Conservation (phyloP, 257 asterid genomes). For the Solanum medicagineum region DNA sequence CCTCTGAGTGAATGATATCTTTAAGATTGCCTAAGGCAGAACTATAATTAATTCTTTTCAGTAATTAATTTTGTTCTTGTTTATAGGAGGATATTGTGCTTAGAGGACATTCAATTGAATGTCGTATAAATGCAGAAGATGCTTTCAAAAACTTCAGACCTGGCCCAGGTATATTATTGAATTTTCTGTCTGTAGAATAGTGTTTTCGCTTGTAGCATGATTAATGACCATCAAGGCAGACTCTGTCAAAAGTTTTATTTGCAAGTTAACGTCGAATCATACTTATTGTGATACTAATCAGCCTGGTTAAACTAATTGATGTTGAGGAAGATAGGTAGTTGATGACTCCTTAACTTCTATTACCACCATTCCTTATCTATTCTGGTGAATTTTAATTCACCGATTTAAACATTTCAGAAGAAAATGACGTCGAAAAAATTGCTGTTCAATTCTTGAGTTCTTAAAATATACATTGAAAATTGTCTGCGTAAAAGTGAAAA, state of each 20-base stretch:
- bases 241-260: not conserved
- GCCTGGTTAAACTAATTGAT: not conserved
- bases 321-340: not conserved
- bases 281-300: not conserved
- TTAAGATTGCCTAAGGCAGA: not conserved
- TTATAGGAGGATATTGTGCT: conserved; percentile 82
- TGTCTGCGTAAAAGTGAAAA: not conserved
- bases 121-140: conserved; percentile 98
- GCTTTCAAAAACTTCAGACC: conserved; percentile 99
- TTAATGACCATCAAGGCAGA: not conserved
- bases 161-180: conserved; percentile 67
- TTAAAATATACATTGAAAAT: not conserved
- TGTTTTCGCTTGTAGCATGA: not conserved
- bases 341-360: not conserved
- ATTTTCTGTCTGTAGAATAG: not conserved
- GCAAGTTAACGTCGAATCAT: not conserved
- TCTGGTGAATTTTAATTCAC: not conserved
- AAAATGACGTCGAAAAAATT: not conserved
- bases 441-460: not conserved
- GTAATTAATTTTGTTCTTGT: conserved; percentile 1
- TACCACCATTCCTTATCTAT: not conserved
- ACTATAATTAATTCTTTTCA: not conserved
- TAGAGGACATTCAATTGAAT: conserved; percentile 91
- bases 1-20: not conserved
- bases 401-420: not conserved